Conservation (phyloP, 371 early-diverging fungal species). For the Fennellomyces sp. region DNA sequence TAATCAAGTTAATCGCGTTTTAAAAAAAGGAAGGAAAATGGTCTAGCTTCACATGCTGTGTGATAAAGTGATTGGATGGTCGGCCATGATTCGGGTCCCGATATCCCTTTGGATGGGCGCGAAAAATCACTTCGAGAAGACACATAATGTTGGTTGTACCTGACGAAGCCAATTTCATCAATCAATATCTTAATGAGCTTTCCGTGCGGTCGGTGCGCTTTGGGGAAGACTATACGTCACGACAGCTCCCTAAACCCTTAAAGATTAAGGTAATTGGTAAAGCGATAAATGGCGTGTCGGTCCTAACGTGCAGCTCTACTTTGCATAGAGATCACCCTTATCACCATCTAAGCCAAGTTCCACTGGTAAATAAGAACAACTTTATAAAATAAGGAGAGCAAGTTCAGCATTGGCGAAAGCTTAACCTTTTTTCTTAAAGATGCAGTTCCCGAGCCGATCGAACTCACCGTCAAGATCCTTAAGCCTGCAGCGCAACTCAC, state of each 20-base stretch:
- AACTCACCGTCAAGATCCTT: conserved; percentile 42
- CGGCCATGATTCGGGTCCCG: too few relatives aligned
- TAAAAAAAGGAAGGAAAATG: not conserved
- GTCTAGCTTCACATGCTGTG: not conserved
- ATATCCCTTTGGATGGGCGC: too few relatives aligned
- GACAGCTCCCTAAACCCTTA: conserved; percentile 25
- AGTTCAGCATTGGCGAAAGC: not conserved
- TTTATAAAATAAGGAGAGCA: too few relatives aligned
- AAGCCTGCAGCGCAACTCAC: conserved; percentile 49
- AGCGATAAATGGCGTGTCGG: too few relatives aligned
- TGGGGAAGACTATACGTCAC: conserved; percentile 43
- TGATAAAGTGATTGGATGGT: not conserved
- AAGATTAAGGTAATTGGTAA: conserved; percentile 51
- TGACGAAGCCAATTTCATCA: conserved; percentile 38
- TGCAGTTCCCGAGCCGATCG: conserved; percentile 8
- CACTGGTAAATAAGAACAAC: not conserved
- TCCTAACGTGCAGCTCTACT: too few relatives aligned
- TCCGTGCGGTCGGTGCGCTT: conserved; percentile 50
- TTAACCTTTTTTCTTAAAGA: not conserved
- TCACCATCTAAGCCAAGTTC: not conserved
- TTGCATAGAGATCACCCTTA: not conserved
- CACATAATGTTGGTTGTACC: conserved; percentile 14
- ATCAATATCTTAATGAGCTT: conserved; percentile 35
- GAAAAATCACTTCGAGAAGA: not conserved
- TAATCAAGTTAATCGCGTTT: conserved; percentile 5